Percentiles rank a stretch among this genome's conserved stretches.
Conservation (phyloP, 768 basidiomycete species). For the Tephrocybe sp. region DNA sequence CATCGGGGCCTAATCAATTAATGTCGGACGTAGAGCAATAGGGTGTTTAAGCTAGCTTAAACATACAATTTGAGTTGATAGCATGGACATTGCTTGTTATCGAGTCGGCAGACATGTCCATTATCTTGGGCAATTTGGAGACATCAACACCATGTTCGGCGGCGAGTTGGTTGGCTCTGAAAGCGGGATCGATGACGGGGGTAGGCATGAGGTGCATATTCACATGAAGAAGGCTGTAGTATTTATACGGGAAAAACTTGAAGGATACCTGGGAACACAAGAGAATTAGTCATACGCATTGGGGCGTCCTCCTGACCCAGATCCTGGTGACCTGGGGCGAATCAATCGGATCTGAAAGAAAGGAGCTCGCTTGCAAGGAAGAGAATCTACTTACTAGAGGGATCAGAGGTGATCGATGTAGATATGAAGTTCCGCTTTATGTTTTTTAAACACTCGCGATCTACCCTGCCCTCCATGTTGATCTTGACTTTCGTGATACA, state of each 20-base stretch:
- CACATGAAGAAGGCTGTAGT: neutral
- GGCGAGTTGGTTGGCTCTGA: constrained; percentile 28
- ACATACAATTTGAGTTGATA: constrained; percentile 9
- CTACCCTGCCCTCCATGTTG: too few relatives aligned
- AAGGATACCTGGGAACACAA: neutral
- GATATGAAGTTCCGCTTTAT: too few relatives aligned
- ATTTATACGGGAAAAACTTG: too few relatives aligned
- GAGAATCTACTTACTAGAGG: too few relatives aligned
- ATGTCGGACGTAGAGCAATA: neutral
- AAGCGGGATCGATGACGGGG: constrained; percentile 16
- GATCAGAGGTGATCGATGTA: too few relatives aligned
- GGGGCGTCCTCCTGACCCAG: neutral
- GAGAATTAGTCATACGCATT: neutral
- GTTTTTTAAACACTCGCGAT: too few relatives aligned
- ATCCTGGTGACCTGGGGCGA: too few relatives aligned
- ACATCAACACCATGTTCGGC: constrained; percentile 34
- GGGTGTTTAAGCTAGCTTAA: neutral
- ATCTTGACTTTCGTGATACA: too few relatives aligned
- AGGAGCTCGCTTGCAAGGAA: too few relatives aligned
- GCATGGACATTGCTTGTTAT: constrained; percentile 36
- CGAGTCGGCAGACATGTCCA: constrained; percentile 38
- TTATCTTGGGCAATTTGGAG: constrained; percentile 35
- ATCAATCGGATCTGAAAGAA: too few relatives aligned
- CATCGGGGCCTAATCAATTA: constrained; percentile 29
- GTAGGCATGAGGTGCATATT: neutral